Base-by-base conservation (phyloP, 2,329 filamentous ascomycete genomes). In the Xylariaceae sp. region DNA sequence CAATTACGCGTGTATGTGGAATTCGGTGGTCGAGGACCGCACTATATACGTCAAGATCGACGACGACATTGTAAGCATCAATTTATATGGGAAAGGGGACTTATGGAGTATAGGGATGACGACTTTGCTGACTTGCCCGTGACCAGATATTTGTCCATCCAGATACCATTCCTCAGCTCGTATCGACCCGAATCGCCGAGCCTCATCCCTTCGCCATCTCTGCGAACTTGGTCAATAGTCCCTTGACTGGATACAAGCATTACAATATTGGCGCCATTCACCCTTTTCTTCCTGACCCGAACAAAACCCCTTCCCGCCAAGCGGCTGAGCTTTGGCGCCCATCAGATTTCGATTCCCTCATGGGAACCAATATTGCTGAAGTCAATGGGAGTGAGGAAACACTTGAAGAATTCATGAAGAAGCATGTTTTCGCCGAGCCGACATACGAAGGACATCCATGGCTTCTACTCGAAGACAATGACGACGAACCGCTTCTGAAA, bases 141-240 rank as follows among this genome's bases (percentile, higher is more conserved):
- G n/a, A 8, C n/a, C 57, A 70, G 68, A 50, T 70, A 15, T 71
- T 68, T 55, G 71, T 72, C 18, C 60, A 75, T 67, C 60, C 68
- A 37, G 67, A 70, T 59, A 73, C 78, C 15, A 82, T 86, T 54
- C 76, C 80, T 0, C 78, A 80, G 4, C 73, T 85, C 5, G 75
- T 83, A 23, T 78, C 79, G 62, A 81, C 79, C 17, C 79, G 79
- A 61, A 69, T 81, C 54, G 73, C 77, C 2, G 75, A 82, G 42
- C 80, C 81, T 3, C 75, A 81, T 53, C 76, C 76, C 30, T 77
- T 78, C 62, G 72, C 79, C 47, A 77, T 84, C 2, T 81, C 80
- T 1, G 82, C 80, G 57, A 84, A 85, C 64, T 75, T 85, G 11
- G 73, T 84, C 66, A 85, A 84, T 57, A 79, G 82, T 56, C 81